phyloP scores from a whole-genome alignment of 768 basidiomycete species.

The Tricholoma bakamatsutake region DNA sequence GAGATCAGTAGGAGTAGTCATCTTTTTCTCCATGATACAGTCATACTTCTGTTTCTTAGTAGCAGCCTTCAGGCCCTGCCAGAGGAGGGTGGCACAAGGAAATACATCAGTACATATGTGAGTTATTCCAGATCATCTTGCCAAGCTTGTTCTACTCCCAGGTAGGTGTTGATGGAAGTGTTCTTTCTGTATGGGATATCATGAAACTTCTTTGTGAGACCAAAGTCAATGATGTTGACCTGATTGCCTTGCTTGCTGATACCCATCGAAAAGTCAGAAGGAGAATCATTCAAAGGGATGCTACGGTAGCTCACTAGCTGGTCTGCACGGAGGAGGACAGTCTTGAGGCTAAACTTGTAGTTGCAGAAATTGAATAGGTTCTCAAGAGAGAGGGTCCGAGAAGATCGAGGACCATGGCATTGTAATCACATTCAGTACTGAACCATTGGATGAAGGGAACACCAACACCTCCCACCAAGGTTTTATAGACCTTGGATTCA shows the following conservation, averaged over 20 bases:
- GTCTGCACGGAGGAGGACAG: slow-evolving; percentile 92
- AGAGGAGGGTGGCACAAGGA: slow-evolving; percentile 97
- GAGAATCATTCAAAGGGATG: slow-evolving; percentile 15
- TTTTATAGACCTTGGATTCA: slow-evolving; percentile 93
- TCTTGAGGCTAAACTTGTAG: slow-evolving; percentile 97
- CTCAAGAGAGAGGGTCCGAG: slow-evolving; percentile 87
- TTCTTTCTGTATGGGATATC: slow-evolving; percentile 99
- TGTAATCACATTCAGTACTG: slow-evolving; percentile 96
- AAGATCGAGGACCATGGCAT: slow-evolving; percentile 98
- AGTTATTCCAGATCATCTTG: slow-evolving; percentile 98
- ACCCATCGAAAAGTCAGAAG: slow-evolving; percentile 58
- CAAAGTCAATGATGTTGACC: slow-evolving; percentile 97
- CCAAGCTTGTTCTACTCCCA: slow-evolving; percentile 97
- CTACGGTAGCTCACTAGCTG: slow-evolving; percentile 65
- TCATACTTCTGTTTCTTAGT: slow-evolving; percentile 99
- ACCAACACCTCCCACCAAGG: slow-evolving; percentile 97
- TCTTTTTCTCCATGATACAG: slow-evolving; percentile 99
- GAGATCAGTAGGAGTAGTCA: slow-evolving; percentile 96
- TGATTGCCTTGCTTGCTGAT: slow-evolving; percentile 99
- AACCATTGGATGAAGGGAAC: slow-evolving; percentile 98
- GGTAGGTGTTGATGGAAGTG: slow-evolving; percentile 98
- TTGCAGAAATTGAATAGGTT: slow-evolving; percentile 95
- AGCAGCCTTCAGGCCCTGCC: slow-evolving; percentile 99
- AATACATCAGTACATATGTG: slow-evolving; percentile 99
- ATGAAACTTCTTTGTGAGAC: slow-evolving; percentile 99